phyloP scores from a whole-genome alignment of 768 basidiomycete species.

The Hirschioporus abietinus region DNA sequence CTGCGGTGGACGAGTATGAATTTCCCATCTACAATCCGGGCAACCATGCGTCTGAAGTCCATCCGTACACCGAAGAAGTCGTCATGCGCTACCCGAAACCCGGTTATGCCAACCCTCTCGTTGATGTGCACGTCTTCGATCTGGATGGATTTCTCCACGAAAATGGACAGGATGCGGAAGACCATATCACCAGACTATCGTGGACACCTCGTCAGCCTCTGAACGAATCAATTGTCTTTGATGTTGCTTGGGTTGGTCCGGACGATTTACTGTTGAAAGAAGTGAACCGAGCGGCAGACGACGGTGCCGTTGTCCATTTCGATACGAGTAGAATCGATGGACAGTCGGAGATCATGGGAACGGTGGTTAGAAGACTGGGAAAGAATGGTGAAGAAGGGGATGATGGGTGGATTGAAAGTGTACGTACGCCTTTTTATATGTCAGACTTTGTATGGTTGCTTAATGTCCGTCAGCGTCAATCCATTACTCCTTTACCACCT shows the following conservation, averaged over 20 bases:
- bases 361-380: constrained; percentile 73
- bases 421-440: constrained; percentile 30
- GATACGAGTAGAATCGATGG: constrained; percentile 17
- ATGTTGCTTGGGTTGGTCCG: constrained; percentile 86
- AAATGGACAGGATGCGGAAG: constrained; percentile 16
- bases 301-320: constrained; percentile 78
- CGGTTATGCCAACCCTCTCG: constrained; percentile 84
- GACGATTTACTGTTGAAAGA: constrained; percentile 76
- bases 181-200: constrained; percentile 45
- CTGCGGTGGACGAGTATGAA: constrained; percentile 75
- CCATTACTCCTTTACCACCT: constrained; percentile 51
- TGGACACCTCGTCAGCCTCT: constrained; percentile 59
- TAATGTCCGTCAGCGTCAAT: constrained; percentile 44
- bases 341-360: constrained; percentile 29
- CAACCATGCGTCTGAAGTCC: constrained; percentile 56
- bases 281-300: constrained; percentile 76
- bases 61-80: constrained; percentile 66
- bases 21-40: constrained; percentile 93
- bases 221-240: constrained; percentile 67
- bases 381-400: constrained; percentile 83
- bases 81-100: constrained; percentile 86
- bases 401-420: constrained; percentile 91
- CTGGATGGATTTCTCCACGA: constrained; percentile 46
- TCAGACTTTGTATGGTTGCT: background rate
- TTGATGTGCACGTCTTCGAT: constrained; percentile 79